phyloP scores from a whole-genome alignment of 2,329 filamentous ascomycete species.

The Penicillium sp. region DNA sequence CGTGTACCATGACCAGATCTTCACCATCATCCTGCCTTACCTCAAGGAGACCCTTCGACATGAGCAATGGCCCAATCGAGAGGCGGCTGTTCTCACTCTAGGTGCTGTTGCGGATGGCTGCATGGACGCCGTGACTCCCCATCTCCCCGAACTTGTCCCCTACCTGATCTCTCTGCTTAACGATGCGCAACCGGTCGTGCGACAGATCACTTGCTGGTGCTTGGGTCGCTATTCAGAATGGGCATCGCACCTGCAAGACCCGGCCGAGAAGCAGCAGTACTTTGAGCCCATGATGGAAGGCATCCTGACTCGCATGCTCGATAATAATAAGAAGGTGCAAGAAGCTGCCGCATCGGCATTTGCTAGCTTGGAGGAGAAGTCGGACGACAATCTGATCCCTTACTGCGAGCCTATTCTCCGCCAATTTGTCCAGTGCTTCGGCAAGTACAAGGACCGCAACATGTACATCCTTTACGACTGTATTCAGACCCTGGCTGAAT shows the following conservation, averaged over 20 bases:
- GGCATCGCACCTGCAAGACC: slow-evolving; percentile 70
- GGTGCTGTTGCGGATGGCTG: slow-evolving; percentile 94
- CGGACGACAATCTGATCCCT: slow-evolving; percentile 69
- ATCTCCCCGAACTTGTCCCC: slow-evolving; percentile 81
- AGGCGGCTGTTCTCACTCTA: slow-evolving; percentile 88
- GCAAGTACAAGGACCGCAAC: slow-evolving; percentile 95
- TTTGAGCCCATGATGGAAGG: slow-evolving; percentile 98
- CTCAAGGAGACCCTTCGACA: slow-evolving; percentile 84
- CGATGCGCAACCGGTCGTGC: slow-evolving; percentile 81
- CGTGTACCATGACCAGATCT: slow-evolving; percentile 82
- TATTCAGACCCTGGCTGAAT: slow-evolving; percentile 91
- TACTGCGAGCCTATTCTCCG: slow-evolving; percentile 87
- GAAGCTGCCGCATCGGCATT: slow-evolving; percentile 94
- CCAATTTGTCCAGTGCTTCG: slow-evolving; percentile 88
- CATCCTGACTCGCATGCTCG: slow-evolving; percentile 87
- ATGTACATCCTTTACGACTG: slow-evolving; percentile 99
- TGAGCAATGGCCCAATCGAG: slow-evolving; percentile 81
- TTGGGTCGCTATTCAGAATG: slow-evolving; percentile 88
- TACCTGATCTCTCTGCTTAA: slow-evolving; percentile 82
- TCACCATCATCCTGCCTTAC: slow-evolving; percentile 87
- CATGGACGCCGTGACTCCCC: slow-evolving; percentile 80
- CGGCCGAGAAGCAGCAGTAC: slow-evolving; percentile 63
- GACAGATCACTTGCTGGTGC: slow-evolving; percentile 97
- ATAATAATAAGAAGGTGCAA: slow-evolving; percentile 96
- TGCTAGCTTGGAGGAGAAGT: slow-evolving; percentile 90